Evolutionary conservation across 2,329 filamentous ascomycete species (phyloP).

Genomic region (Fusarium albidum): DNA sequence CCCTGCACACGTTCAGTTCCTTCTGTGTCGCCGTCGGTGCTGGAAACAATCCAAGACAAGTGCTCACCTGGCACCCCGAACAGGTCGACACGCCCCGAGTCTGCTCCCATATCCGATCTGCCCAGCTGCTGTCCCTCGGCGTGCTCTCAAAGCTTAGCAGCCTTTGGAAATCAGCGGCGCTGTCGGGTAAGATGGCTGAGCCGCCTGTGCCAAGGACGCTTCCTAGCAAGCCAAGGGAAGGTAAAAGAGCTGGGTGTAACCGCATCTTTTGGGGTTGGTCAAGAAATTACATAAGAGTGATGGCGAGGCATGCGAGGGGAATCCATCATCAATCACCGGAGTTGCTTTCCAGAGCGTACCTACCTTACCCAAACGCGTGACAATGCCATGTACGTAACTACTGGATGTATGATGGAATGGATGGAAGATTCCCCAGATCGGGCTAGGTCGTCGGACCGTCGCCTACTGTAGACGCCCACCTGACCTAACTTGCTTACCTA

Average conservation of each 20-base stretch:
- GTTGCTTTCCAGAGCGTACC: not conserved
- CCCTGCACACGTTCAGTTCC: conserved; percentile 32
- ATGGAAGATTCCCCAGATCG: conserved; percentile 10
- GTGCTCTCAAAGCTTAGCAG: conserved; percentile 2
- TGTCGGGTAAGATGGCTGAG: conserved; percentile 6
- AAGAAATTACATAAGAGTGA: not conserved
- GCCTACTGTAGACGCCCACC: conserved; percentile 8
- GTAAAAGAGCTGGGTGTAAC: conserved; percentile 7
- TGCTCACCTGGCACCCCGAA: conserved; percentile 34
- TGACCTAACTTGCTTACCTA: too few relatives aligned
- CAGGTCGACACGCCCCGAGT: conserved; percentile 29
- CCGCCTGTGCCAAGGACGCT: conserved; percentile 13
- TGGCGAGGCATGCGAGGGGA: not conserved
- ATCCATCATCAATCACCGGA: conserved; percentile 15
- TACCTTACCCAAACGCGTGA: conserved; percentile 17
- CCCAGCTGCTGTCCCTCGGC: conserved; percentile 21
- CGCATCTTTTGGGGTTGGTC: conserved; percentile 11
- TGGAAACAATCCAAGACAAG: not conserved
- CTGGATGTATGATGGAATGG: too few relatives aligned
- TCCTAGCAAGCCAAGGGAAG: conserved; percentile 19
- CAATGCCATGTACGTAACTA: conserved; percentile 16
- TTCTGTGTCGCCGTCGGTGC: not conserved
- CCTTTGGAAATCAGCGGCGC: conserved; percentile 8
- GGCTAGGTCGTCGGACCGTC: conserved; percentile 22
- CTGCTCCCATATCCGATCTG: conserved; percentile 29